Evolutionary conservation across 441 rosid species (phyloP), one percentile per base, ranked within the genome.

Genomic region (Eugenia klotzschiana): DNA sequence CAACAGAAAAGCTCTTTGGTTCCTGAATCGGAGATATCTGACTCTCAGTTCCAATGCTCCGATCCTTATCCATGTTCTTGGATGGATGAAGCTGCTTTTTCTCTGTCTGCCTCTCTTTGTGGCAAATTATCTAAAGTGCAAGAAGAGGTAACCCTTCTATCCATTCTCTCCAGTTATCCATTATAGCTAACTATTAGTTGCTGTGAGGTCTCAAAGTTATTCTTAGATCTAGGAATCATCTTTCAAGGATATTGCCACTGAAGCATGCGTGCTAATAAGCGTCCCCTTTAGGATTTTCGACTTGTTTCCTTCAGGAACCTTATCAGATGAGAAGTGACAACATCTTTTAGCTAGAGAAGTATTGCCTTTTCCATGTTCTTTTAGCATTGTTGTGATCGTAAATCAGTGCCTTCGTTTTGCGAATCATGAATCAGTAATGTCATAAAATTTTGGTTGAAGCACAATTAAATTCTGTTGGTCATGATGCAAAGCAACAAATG

Each of bases 31-130:
- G 84, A 86, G 82, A 80, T 80, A 11, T 77, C 89, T 40, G 87
- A 82, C 51, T 87, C 91, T 72, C 88, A 86, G 8, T 93, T 91
- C 87, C 86, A 83, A 26, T 73, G 86, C 87, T 87, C 92, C 54
- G 74, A 87, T 82, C 74, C 82, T 29, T 80, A 50, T 26, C 83
- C 91, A 8, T 85, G 88, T 12, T 90, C 88, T 89, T 89, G 88
- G 84, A 74, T 95, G 52, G 87, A 84, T 74, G 40, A 79, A 80
- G 83, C 85, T 72, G 92, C 98, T 51, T 79, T 85, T n/a, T 1
- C 84, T 49, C 91, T 86, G 37, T 95, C 92, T 72, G 7, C 2
- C n/a, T 79, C 83, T 82, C 49, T 83, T 15, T 26, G 22, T 13
- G 15, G 26, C 29, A 69, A 83, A 23, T 93, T 80, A 83, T 22